These are phyloP conservation scores for Drechslerella stenobrocha DNA, from an alignment of 2,329 filamentous ascomycete species.

Conservation along the genomic window DNA sequence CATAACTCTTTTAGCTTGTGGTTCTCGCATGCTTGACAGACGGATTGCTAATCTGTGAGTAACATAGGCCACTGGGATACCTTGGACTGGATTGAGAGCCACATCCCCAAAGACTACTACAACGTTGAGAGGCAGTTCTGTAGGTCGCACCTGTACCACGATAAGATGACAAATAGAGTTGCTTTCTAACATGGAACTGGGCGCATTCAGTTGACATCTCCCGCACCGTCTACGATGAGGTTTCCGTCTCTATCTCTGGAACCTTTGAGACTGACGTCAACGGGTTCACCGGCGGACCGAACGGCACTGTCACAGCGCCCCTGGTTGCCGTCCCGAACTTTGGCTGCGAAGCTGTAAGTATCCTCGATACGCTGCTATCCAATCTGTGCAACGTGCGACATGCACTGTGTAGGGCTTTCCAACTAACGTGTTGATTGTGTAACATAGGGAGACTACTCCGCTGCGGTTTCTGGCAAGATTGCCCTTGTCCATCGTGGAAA, in stretches of 20 bases:
- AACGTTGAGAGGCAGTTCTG: slow-evolving; percentile 44
- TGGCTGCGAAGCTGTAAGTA: slow-evolving; percentile 59
- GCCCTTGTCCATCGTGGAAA: slow-evolving; percentile 65
- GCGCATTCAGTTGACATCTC: slow-evolving; percentile 39
- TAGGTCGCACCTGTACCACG: slow-evolving; percentile 45
- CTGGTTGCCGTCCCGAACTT: slow-evolving; percentile 61
- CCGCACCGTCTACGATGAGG: slow-evolving; percentile 20
- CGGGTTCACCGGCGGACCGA: slow-evolving; percentile 60
- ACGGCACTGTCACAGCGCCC: slow-evolving; percentile 57
- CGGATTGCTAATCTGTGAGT: slow-evolving; percentile 6
- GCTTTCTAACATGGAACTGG: slow-evolving; percentile 13
- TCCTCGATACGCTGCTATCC: slow-evolving; percentile 3
- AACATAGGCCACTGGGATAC: slow-evolving; percentile 51
- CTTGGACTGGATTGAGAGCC: slow-evolving; percentile 48
- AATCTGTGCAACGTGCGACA: no score
- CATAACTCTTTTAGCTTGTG: slow-evolving; percentile 42
- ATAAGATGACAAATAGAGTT: slow-evolving; percentile 7
- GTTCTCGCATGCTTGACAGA: background rate
- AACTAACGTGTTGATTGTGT: slow-evolving; percentile 10
- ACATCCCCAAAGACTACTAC: slow-evolving; percentile 31
- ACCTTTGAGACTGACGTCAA: slow-evolving; percentile 4
- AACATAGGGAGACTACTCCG: slow-evolving; percentile 60
- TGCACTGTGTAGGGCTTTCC: no score
- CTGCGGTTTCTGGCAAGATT: slow-evolving; percentile 61
- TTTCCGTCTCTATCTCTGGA: slow-evolving; percentile 19